These are phyloP conservation scores for Acacia acuminata DNA, from an alignment of 306 rosid genomes.

Conservation along the genomic window DNA sequence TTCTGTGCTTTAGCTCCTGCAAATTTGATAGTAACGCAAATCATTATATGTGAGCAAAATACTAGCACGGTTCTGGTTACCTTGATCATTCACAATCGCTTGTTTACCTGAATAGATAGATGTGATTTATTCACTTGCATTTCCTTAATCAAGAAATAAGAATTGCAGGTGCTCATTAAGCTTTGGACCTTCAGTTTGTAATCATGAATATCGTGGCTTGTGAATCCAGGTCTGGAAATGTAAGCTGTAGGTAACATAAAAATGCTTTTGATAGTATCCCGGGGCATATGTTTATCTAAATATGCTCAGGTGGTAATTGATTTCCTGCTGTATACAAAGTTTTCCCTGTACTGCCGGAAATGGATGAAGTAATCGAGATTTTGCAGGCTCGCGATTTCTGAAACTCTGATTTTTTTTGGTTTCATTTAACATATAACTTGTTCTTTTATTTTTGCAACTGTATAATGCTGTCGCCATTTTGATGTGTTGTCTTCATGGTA, in stretches of 20 bases:
- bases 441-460: background rate
- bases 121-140: background rate
- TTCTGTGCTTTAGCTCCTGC: slow-evolving; percentile 19
- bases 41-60: slow-evolving; percentile 1
- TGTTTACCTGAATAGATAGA: background rate
- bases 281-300: background rate
- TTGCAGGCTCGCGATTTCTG: background rate
- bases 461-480: background rate
- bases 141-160: background rate
- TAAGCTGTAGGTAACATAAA: background rate
- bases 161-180: background rate
- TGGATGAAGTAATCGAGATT: background rate
- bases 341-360: background rate
- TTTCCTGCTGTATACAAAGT: background rate
- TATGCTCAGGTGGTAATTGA: background rate
- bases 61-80: slow-evolving; percentile 19
- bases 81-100: slow-evolving; percentile 21
- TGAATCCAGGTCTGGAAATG: slow-evolving; percentile 3
- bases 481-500: background rate
- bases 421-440: too few species aligned
- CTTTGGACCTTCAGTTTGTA: slow-evolving; percentile 7
- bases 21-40: slow-evolving; percentile 22
- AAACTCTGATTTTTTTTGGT: too few species aligned
- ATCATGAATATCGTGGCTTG: background rate
- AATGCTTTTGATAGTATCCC: background rate